These are phyloP conservation scores for Kodamaea ohmeri DNA, from an alignment of 1,139 yeast genomes.

Conservation along the genomic window DNA sequence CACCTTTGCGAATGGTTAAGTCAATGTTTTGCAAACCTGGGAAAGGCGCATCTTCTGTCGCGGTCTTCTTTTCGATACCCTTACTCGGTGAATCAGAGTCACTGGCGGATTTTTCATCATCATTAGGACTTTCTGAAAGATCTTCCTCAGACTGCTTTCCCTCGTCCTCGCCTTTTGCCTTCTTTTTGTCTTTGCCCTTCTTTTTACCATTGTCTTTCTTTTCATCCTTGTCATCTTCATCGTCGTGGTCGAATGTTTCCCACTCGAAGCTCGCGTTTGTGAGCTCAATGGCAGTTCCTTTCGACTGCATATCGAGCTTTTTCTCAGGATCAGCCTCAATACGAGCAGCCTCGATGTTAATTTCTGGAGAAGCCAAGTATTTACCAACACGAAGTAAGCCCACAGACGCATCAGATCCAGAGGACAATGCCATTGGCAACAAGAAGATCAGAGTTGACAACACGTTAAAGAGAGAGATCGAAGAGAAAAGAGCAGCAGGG, in stretches of 20 bases:
- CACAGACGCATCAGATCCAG: conserved; percentile 65
- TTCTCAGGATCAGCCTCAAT: conserved; percentile 18
- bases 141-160: no score
- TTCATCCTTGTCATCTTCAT: conserved; percentile 8
- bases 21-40: conserved; percentile 34
- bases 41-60: conserved; percentile 16
- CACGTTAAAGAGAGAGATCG: conserved; percentile 71
- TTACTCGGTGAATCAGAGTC: conserved; percentile 1
- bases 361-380: conserved; percentile 37
- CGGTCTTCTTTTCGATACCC: conserved; percentile 9
- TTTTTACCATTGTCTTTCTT: conserved; percentile 10
- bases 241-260: conserved; percentile 45
- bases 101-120: no score
- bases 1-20: conserved; percentile 50
- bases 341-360: conserved; percentile 17
- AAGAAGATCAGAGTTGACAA: conserved; percentile 52
- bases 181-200: no score
- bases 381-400: conserved; percentile 62
- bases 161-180: no score
- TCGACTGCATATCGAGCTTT: conserved; percentile 16
- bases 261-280: conserved; percentile 54
- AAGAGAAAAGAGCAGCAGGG: conserved; percentile 76
- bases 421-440: conserved; percentile 68
- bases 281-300: conserved; percentile 16
- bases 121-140: no score